Evolutionary conservation across 1,284 basidiomycete species (phyloP).

Genomic region (Porodaedalea pini): DNA sequence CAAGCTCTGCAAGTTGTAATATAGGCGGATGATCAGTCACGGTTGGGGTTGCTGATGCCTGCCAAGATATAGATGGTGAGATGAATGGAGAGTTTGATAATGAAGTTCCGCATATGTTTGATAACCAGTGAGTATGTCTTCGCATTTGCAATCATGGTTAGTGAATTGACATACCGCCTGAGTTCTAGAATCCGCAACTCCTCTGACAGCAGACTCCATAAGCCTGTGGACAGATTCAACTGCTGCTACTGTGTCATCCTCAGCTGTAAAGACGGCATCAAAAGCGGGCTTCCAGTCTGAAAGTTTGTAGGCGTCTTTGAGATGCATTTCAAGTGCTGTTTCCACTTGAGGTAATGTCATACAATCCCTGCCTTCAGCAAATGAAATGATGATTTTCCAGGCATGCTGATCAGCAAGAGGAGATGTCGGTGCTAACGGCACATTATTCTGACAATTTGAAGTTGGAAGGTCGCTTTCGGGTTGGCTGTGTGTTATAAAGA

Average conservation of each 20-base stretch:
- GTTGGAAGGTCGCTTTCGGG: conserved; percentile 27
- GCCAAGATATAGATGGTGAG: background rate
- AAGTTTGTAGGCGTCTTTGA: background rate
- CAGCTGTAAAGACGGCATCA: conserved; percentile 2
- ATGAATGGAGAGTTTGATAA: background rate
- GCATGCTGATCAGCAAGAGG: too few species aligned
- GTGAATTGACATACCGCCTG: too few species aligned
- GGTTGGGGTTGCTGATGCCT: conserved; percentile 13
- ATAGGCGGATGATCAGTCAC: background rate
- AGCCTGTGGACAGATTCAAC: background rate
- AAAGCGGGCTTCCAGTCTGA: conserved; percentile 6
- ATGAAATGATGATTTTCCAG: background rate
- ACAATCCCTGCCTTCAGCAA: background rate
- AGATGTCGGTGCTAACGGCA: conserved; percentile 23
- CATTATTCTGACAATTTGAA: conserved; percentile 35
- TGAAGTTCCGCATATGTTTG: background rate
- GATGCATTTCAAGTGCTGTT: background rate
- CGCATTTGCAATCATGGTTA: too few species aligned
- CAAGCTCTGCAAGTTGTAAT: background rate
- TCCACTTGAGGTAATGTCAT: background rate
- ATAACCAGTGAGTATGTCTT: too few species aligned
- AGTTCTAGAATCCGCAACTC: background rate
- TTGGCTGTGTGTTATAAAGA: conserved; percentile 26
- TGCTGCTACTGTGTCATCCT: background rate
- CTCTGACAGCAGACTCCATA: background rate